These are phyloP conservation scores for Geranomyces michiganensis DNA, from an alignment of 192 early-diverging fungal species.

Conservation along the genomic window DNA sequence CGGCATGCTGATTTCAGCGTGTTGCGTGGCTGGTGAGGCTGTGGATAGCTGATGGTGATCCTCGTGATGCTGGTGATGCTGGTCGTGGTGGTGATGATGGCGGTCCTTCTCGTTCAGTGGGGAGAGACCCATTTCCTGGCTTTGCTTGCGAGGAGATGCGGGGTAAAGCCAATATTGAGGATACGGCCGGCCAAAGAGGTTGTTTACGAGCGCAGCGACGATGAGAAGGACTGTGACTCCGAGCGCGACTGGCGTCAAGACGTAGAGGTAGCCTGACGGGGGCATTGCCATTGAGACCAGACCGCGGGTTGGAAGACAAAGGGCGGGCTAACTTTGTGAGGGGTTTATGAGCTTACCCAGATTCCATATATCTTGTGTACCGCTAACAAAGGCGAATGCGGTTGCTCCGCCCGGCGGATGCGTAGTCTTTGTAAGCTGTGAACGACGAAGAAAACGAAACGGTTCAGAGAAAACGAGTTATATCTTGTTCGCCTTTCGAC, in stretches of 20 bases:
- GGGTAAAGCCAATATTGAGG: slow-evolving; percentile 21
- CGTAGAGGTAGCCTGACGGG: slow-evolving; percentile 10
- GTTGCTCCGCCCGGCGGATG: slow-evolving; percentile 41
- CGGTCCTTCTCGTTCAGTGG: too few relatives aligned
- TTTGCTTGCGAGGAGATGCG: neutral
- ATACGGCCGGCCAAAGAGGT: slow-evolving; percentile 6
- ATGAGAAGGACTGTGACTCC: neutral
- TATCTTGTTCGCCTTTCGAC: too few relatives aligned
- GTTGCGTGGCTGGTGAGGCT: too few relatives aligned
- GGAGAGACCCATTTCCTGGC: too few relatives aligned
- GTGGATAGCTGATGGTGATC: too few relatives aligned
- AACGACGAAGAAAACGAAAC: neutral
- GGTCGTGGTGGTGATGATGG: too few relatives aligned
- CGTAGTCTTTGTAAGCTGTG: slow-evolving; percentile 20
- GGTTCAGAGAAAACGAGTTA: neutral
- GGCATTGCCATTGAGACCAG: too few relatives aligned
- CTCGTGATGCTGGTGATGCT: too few relatives aligned
- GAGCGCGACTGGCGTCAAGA: slow-evolving; percentile 3
- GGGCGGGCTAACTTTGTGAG: too few relatives aligned
- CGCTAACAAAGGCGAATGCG: slow-evolving; percentile 26
- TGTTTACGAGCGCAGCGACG: slow-evolving; percentile 13
- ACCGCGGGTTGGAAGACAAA: neutral
- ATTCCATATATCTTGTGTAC: slow-evolving; percentile 12
- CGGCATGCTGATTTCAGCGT: too few relatives aligned
- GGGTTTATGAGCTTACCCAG: too few relatives aligned